Evolutionary conservation across 129 eudicot species (phyloP).

Genomic region (Arctium minus): DNA sequence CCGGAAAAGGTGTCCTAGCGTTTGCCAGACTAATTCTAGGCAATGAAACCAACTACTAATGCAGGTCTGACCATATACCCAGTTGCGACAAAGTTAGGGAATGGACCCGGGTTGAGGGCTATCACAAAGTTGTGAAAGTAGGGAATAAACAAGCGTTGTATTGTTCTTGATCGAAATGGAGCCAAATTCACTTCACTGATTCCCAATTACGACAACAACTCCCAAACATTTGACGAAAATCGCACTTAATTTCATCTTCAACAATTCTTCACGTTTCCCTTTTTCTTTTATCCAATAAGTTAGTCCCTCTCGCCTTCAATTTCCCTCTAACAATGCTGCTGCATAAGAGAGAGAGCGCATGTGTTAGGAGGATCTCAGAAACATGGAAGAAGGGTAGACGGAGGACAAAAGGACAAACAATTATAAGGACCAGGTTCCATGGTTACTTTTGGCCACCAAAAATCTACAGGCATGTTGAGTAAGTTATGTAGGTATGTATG

Average conservation of each 20-base stretch:
- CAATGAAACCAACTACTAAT: too few relatives aligned
- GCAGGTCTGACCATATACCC: too few relatives aligned
- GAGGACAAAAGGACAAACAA: background rate
- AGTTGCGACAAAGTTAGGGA: too few relatives aligned
- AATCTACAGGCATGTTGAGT: background rate
- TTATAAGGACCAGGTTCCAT: background rate
- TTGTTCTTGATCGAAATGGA: background rate
- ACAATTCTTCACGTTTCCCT: background rate
- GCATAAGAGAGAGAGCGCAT: background rate
- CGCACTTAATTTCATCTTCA: conserved; percentile 7
- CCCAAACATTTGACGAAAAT: background rate
- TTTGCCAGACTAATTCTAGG: too few relatives aligned
- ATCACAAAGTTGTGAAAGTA: too few relatives aligned
- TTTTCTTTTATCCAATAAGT: background rate
- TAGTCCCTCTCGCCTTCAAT: background rate
- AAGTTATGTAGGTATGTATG: background rate
- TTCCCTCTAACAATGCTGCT: conserved; percentile 5
- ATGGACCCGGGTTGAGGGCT: too few relatives aligned
- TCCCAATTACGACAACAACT: background rate
- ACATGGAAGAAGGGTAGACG: background rate
- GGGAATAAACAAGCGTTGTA: too few relatives aligned
- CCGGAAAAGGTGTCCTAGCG: too few relatives aligned
- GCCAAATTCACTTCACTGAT: background rate
- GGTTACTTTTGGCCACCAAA: background rate
- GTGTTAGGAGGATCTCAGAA: background rate